A percentile compares a stretch with the other conserved stretches of the same genome.
phyloP scores from a whole-genome alignment of 441 rosid species.

The Macaranga tanarius region DNA sequence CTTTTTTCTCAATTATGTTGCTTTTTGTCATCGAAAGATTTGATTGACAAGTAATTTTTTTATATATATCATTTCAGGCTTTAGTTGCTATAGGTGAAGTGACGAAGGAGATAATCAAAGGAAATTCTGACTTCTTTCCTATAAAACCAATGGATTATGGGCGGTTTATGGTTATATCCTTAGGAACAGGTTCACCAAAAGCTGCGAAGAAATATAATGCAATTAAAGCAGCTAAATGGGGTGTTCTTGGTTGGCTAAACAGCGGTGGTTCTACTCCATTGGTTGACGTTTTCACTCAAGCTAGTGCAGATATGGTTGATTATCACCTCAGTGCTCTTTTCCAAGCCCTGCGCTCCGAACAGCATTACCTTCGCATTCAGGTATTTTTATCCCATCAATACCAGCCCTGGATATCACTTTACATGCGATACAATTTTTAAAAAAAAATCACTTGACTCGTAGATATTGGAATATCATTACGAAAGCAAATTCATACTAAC shows the following conservation, averaged over 20 bases:
- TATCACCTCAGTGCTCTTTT: constrained; percentile 49
- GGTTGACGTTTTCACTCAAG: constrained; percentile 51
- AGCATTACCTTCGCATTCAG: constrained; percentile 51
- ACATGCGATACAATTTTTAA: no score
- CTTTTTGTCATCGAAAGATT: neutral
- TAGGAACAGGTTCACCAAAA: constrained; percentile 52
- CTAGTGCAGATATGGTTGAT: constrained; percentile 64
- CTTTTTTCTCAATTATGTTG: neutral
- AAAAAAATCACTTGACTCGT: no score
- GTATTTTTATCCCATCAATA: constrained; percentile 6
- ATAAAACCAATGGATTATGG: constrained; percentile 57
- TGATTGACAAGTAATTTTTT: neutral
- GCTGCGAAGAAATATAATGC: constrained; percentile 44
- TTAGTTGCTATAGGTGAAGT: constrained; percentile 57
- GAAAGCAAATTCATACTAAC: no score
- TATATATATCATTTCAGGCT: constrained; percentile 28
- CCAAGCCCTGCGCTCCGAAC: constrained; percentile 44
- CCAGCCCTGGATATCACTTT: no score
- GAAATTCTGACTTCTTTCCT: constrained; percentile 42
- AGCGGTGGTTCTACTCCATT: constrained; percentile 41
- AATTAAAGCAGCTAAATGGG: constrained; percentile 51
- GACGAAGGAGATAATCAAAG: constrained; percentile 40
- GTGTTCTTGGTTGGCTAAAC: constrained; percentile 52
- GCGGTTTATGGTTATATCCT: constrained; percentile 48
- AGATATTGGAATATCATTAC: no score